Evolutionary conservation across 1,284 basidiomycete species (phyloP), one percentile per base, ranked within the genome.

Genomic region (Fomitopsis betulina): DNA sequence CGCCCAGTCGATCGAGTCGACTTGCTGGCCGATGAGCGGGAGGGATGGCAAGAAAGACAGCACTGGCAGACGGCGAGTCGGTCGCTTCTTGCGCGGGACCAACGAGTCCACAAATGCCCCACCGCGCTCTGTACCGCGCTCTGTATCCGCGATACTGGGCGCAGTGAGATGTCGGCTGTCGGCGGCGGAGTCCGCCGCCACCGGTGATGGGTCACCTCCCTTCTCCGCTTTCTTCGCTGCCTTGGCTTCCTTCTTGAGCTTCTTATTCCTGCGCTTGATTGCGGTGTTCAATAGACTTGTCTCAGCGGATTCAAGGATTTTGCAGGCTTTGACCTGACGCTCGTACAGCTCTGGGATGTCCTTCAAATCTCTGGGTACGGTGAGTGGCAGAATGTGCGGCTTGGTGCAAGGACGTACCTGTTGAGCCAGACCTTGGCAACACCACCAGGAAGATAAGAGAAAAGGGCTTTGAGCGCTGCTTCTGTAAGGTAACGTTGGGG

Each of bases 1-100:
- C 51, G 87, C 87, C 94, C 95, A 98, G 1, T 94, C 86, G 68
- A 99, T 94, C 1, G 87, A 82, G 74, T 99, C 96, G 4, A 96
- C 93, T 73, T 96, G 93, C 70, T 93, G 73, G 2, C 90, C 89
- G 9, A 81, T 76, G 47, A 91, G 84, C 23, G 89, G 86, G 0
- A 89, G 72, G 1, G 77, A 72, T 62, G 86, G 86, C 42, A 81
- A 68, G 78, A 76, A 87, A 12, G 73, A 69, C 50, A 70, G 65
- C 55, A 77, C 78, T 66, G 50, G 81, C 71, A 97, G 83, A 56
- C 90, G 88, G 72, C 93, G 92, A 0, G 85, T 86, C 0, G 96
- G 96, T 2, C 96, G 83, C 63, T 91, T 76, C 17, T 81, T 78
- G 37, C 73, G 74, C 0, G 93, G 88, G 0, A 94, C 87, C 27